Base-by-base conservation (phyloP, 345 rosid species). In the Aquilaria yunnanensis region DNA sequence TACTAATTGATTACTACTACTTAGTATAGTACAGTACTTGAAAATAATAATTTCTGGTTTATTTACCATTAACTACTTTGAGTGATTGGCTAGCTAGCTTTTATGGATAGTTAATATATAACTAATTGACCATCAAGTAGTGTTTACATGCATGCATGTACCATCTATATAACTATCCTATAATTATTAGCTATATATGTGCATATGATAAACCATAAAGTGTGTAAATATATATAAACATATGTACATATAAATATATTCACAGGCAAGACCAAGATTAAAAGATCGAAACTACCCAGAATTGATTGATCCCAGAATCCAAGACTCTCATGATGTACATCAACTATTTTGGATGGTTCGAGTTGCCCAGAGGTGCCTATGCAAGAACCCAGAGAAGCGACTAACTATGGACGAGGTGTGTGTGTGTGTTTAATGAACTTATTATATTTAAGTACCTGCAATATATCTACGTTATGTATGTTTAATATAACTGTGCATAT, bases 331-430 rank as follows among this genome's bases (percentile, higher is more conserved):
- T 9, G 89, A 86, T 41, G 80, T 86, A 32, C 81, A 81, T 68
- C 93, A 86, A 63, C 79, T 86, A 14, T 80, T 73, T 60, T 81
- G 89, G 93, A 83, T 86, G 87, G 85, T 81, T 60, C 75, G 80
- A 60, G 81, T 86, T 3, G 84, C 89, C 30, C 84, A 83, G 67
- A 81, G 68, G 65, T 83, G 93, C 71, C 81, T 83, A 63, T 68
- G 75, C 76, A 83, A 67, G 70, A 83, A 83, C 73, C 87, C 89
- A 16, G 67, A 43, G 9, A 83, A 81, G 75, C 75, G 89, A 67
- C 54, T 77, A 57, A 9, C 83, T 1, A 81, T 83, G 85, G 73
- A 73, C 8, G 67, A 37, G 60, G 93, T 81, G 61, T 64, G 56
- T 11, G 23, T 2, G 37, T 10, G 7, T 34, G 12, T 7, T 51